phyloP scores from a whole-genome alignment of 208 protist species.

The Acanthamoeba lenticulata region DNA sequence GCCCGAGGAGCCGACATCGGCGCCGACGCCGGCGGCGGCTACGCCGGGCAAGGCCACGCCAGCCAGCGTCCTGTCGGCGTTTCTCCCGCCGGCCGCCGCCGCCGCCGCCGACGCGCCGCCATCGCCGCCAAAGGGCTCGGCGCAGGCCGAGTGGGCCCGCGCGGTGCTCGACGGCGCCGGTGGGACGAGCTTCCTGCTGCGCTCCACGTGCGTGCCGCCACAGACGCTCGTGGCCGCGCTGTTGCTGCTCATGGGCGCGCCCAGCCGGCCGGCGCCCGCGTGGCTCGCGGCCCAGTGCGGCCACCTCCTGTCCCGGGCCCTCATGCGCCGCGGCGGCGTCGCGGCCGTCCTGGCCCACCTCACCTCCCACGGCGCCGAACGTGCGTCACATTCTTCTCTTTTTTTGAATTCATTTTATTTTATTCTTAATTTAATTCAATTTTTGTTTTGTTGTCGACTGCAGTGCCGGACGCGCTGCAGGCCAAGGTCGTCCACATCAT shows the following conservation, averaged over 20 bases:
- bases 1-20: background rate
- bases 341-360: background rate
- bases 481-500: slow-evolving; percentile 2
- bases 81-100: background rate
- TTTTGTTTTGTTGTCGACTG: too few relatives aligned
- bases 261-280: background rate
- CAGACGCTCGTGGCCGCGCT: background rate
- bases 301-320: background rate
- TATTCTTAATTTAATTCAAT: too few relatives aligned
- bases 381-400: background rate
- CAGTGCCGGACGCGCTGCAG: background rate
- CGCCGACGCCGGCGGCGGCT: too few relatives aligned
- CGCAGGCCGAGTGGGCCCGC: background rate
- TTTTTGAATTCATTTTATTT: background rate
- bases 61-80: background rate
- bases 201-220: background rate
- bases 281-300: background rate
- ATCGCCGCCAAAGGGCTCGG: background rate
- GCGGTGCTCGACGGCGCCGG: background rate
- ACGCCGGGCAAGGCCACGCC: background rate
- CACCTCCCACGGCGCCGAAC: background rate
- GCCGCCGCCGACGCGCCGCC: background rate
- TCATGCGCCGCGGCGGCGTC: background rate
- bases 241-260: background rate
- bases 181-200: background rate